phyloP scores from a whole-genome alignment of 148 eudicot genomes.

The Chenopodium quinoa region DNA sequence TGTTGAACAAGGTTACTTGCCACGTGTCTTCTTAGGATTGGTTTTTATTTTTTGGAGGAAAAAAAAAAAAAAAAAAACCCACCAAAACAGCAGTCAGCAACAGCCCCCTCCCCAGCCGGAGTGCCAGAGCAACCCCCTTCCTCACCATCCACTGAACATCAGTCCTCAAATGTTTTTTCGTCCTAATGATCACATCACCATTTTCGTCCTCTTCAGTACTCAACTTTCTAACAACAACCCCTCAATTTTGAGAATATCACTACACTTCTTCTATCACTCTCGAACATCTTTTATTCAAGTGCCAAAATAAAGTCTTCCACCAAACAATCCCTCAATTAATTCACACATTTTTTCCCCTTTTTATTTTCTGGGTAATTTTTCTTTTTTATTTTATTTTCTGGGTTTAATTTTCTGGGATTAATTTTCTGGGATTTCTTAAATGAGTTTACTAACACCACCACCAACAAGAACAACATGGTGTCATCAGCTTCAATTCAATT shows the following conservation, averaged over 20 bases:
- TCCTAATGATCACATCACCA: conserved; percentile 15
- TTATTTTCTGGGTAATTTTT: conserved; percentile 2
- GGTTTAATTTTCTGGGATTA: not conserved
- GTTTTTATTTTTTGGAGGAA: too few species aligned
- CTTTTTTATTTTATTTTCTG: not conserved
- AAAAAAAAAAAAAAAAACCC: too few species aligned
- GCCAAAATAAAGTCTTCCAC: not conserved
- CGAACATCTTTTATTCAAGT: not conserved
- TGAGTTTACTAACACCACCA: conserved; percentile 37
- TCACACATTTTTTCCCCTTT: conserved; percentile 1
- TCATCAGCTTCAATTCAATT: conserved; percentile 64
- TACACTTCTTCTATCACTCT: not conserved
- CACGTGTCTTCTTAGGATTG: too few species aligned
- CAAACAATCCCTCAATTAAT: not conserved
- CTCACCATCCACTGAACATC: too few species aligned
- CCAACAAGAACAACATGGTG: conserved; percentile 40
- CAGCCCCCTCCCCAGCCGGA: too few species aligned
- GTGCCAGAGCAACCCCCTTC: too few species aligned
- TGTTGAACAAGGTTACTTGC: too few species aligned
- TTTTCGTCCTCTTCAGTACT: conserved; percentile 2
- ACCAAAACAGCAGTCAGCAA: too few species aligned
- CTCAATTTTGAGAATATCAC: not conserved
- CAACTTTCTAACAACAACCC: conserved; percentile 7
- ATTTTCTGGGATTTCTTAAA: conserved; percentile 5
- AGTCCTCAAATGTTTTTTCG: too few species aligned